These are phyloP conservation scores for Hibiscus tridactylites DNA, from an alignment of 345 rosid species.

Conservation along the genomic window DNA sequence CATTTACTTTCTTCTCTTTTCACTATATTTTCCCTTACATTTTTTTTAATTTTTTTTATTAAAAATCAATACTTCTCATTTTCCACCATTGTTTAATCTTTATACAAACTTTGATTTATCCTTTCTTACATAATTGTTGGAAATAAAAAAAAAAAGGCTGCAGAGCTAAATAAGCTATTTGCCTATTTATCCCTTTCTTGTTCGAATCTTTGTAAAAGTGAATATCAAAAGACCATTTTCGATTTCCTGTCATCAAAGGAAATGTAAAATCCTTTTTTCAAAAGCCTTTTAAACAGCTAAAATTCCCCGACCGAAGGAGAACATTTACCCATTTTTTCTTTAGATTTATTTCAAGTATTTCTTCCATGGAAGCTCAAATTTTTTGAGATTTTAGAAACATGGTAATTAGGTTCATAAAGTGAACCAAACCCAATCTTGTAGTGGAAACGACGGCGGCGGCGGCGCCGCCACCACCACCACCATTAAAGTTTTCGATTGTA, in stretches of 20 bases:
- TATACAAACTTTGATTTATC: no score
- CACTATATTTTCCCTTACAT: no score
- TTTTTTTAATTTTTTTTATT: no score
- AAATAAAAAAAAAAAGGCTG: constrained; percentile 1
- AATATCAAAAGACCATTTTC: constrained; percentile 23
- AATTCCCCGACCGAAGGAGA: neutral
- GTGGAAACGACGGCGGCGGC: neutral
- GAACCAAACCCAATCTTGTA: constrained; percentile 10
- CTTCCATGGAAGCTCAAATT: no score
- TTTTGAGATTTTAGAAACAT: no score
- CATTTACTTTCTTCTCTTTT: no score
- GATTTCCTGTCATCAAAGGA: constrained; percentile 30
- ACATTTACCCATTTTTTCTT: no score
- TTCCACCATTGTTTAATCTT: no score
- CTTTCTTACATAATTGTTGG: neutral
- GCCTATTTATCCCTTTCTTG: neutral
- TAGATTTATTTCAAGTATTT: no score
- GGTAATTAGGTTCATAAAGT: no score
- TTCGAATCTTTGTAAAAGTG: constrained; percentile 4
- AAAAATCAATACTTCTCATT: no score
- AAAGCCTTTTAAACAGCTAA: neutral
- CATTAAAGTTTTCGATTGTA: constrained; percentile 9
- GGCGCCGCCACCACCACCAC: neutral
- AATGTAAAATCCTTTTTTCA: constrained; percentile 26
- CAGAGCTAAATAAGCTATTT: neutral